A percentile compares a stretch with the other conserved stretches of the same genome.
Conservation (phyloP, 1,284 basidiomycete genomes). For the Pyrrhoderma noxium region DNA sequence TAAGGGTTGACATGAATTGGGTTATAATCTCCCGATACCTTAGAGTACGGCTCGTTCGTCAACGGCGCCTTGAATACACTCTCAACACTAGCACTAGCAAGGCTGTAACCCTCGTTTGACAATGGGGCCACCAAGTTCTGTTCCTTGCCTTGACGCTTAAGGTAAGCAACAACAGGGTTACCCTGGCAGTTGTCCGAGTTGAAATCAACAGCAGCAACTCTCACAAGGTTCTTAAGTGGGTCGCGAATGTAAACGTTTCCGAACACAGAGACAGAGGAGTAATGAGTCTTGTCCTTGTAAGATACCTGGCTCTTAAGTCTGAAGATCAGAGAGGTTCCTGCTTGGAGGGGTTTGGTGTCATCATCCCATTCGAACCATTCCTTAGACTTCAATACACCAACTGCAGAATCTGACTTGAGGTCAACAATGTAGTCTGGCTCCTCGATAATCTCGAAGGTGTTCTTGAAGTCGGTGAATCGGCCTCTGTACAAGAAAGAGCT, state of each 20-base stretch:
- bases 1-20: conserved; percentile 99
- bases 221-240: conserved; percentile 79
- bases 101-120: conserved; percentile 78
- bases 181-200: conserved; percentile 82
- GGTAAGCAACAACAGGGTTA: conserved; percentile 90
- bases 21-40: conserved; percentile 95
- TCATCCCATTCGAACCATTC: conserved; percentile 98
- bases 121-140: conserved; percentile 76
- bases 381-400: conserved; percentile 91
- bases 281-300: conserved; percentile 89
- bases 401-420: conserved; percentile 69
- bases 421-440: conserved; percentile 85
- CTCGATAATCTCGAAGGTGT: conserved; percentile 91
- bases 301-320: conserved; percentile 78
- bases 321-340: conserved; percentile 86
- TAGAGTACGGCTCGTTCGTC: conserved; percentile 93
- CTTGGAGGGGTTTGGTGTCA: conserved; percentile 67
- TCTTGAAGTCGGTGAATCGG: conserved; percentile 86
- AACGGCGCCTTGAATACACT: conserved; percentile 71
- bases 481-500: conserved; percentile 98
- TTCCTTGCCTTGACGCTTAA: conserved; percentile 82
- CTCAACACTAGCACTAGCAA: conserved; percentile 51
- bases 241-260: conserved; percentile 84
- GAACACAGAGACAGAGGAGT: conserved; percentile 73
- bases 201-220: conserved; percentile 86